Evolutionary conservation across 31 red algal species (phyloP), one percentile per base, ranked within the genome.

Genomic region (Endocladia muricata): DNA sequence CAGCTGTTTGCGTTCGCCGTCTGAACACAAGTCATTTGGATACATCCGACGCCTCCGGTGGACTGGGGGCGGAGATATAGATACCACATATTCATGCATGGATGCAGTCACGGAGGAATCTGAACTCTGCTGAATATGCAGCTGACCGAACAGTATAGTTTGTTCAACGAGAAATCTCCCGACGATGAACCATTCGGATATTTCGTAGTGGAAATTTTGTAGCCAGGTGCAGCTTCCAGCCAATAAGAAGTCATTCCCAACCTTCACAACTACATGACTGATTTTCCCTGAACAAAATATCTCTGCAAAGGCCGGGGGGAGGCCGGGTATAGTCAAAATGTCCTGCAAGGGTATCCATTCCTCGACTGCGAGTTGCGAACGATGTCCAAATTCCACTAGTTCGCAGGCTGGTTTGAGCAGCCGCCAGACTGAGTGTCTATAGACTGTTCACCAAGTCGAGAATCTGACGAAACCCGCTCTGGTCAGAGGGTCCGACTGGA

Each of bases 351-450:
- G 9, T 41, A 69, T 6, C 64, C 64, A 69, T 69, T 41, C 41
- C 34, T 69, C 64, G 9, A 41, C 25, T 69, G 64, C 64, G 11
- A 69, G 64, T 25, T 69, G 29, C 64, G 33, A 69, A 35, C 36
- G 36, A 9, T 37, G 26, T 41, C 64, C 64, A 8, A 37, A 69
- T 69, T 69, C 34, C 4, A 69, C 64, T 11, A 69, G 26, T 35
- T 37, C 64, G 36, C 41, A 69, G 8, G 64, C 64, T 21, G 64
- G 64, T 69, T 69, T 69, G 11, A 25, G 7, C 7, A 69, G 64
- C 29, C 26, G 7, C 15, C 15, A 69, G 8, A 69, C 64, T 7
- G 64, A 21, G 8, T 41, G 26, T 6, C 64, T 6, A 7, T 7
- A 7, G 15, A 8, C 7, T 39, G 8, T 28, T 37, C 64, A 69